phyloP scores from a whole-genome alignment of 1,284 basidiomycete species.

The Inonotus hispidus region DNA sequence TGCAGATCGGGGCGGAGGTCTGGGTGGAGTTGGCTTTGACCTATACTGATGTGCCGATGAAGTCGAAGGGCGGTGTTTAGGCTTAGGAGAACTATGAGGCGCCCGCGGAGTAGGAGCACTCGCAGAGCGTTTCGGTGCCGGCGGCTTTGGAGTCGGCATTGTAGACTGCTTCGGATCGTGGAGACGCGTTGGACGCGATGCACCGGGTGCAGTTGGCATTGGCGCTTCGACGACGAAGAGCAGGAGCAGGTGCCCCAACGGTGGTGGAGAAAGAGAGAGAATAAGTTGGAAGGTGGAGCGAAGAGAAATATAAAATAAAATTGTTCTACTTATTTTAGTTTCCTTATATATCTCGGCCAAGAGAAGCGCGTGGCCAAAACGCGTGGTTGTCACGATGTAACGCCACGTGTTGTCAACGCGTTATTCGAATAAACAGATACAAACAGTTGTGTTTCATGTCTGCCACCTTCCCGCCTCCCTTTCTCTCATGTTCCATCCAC shows the following conservation, averaged over 20 bases:
- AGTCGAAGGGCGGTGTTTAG: neutral
- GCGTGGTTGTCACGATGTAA: neutral
- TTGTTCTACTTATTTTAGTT: neutral
- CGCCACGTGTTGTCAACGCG: neutral
- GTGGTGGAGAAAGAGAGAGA: neutral
- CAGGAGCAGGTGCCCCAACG: neutral
- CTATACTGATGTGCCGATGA: neutral
- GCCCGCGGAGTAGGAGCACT: neutral
- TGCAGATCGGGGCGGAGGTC: neutral
- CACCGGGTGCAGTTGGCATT: slow-evolving; percentile 6
- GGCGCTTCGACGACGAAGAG: too few species aligned
- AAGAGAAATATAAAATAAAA: neutral
- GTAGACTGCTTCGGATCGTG: neutral
- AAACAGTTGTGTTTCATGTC: too few species aligned
- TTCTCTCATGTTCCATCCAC: neutral
- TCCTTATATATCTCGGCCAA: neutral
- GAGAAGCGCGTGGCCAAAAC: neutral
- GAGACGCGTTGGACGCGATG: slow-evolving; percentile 2
- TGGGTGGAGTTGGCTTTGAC: neutral
- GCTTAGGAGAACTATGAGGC: neutral
- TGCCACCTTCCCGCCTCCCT: neutral
- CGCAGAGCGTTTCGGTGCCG: neutral
- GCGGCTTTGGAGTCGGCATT: neutral
- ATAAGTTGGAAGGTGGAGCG: neutral
- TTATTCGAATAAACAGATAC: neutral